Percentiles rank a stretch among this genome's conserved stretches.
These are phyloP conservation scores for Sugiyamaella lignohabitans DNA, from an alignment of 805 yeast genomes.

Conservation along the genomic window DNA sequence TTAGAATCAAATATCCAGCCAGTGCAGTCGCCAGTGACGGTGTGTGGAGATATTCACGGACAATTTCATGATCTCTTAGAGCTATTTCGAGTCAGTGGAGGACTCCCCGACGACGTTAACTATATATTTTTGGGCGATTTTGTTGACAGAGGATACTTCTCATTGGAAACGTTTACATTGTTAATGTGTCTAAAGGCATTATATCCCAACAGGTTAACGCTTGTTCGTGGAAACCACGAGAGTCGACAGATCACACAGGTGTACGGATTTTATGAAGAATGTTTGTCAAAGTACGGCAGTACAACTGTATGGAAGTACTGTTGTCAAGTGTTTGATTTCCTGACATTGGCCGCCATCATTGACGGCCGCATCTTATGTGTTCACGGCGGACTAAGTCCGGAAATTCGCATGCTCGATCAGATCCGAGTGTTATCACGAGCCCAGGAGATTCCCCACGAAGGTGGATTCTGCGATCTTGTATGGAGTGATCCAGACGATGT, in stretches of 20 bases:
- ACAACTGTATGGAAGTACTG: conserved; percentile 95
- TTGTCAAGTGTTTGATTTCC: conserved; percentile 91
- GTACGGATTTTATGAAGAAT: conserved; percentile 95
- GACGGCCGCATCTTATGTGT: conserved; percentile 94
- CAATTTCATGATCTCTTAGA: conserved; percentile 94
- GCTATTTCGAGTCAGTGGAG: conserved; percentile 85
- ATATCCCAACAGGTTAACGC: conserved; percentile 75
- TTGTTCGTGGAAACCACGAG: conserved; percentile 97
- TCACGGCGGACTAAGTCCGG: conserved; percentile 97
- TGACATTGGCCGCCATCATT: conserved; percentile 90
- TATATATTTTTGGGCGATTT: conserved; percentile 92
- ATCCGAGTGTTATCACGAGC: conserved; percentile 91
- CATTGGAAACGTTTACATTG: conserved; percentile 87
- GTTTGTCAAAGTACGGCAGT: conserved; percentile 86
- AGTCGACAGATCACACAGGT: conserved; percentile 97
- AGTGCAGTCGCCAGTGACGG: conserved; percentile 87
- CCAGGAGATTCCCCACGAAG: conserved; percentile 98
- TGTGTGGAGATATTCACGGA: conserved; percentile 95
- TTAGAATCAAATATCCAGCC: conserved; percentile 92
- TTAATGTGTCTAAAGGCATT: conserved; percentile 90
- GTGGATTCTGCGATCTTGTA: conserved; percentile 94
- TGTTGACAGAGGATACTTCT: conserved; percentile 96
- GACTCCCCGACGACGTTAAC: conserved; percentile 69
- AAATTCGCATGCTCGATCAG: conserved; percentile 94
- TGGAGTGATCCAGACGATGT: conserved; percentile 99